These are phyloP conservation scores for Penicillium herquei DNA, from an alignment of 495 filamentous ascomycete genomes.

Conservation along the genomic window DNA sequence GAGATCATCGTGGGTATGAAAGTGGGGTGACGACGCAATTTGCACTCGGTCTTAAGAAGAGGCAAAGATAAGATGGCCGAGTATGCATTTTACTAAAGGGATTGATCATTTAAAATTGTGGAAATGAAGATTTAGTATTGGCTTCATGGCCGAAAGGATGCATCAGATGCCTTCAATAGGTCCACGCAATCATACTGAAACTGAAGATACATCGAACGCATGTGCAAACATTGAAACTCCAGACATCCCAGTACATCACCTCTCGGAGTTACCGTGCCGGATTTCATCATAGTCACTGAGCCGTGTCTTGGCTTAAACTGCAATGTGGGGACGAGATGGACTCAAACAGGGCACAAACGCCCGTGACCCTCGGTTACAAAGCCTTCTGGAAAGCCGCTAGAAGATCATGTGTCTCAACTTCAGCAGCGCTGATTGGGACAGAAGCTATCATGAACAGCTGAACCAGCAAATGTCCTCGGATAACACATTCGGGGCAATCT, in stretches of 20 bases:
- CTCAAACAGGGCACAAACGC: neutral
- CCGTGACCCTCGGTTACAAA: constrained; percentile 3
- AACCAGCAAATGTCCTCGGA: neutral
- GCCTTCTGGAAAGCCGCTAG: constrained; percentile 26
- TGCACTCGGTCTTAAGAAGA: too few relatives aligned
- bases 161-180: too few relatives aligned
- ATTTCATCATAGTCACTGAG: neutral
- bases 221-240: too few relatives aligned
- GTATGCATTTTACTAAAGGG: too few relatives aligned
- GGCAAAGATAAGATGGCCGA: too few relatives aligned
- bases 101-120: too few relatives aligned
- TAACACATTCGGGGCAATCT: neutral
- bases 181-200: too few relatives aligned
- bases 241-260: neutral
- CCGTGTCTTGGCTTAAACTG: constrained; percentile 2
- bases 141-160: too few relatives aligned
- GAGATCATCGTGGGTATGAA: too few relatives aligned
- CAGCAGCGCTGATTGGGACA: constrained; percentile 4
- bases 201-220: too few relatives aligned
- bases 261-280: neutral
- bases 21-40: too few relatives aligned
- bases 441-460: neutral
- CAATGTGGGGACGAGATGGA: constrained; percentile 1
- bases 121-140: too few relatives aligned
- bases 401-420: constrained; percentile 9